Percentiles rank a stretch among this genome's conserved stretches.
These are phyloP conservation scores for Phaeosphaeria sp. DNA, from an alignment of 2,329 filamentous ascomycete species.

Conservation along the genomic window DNA sequence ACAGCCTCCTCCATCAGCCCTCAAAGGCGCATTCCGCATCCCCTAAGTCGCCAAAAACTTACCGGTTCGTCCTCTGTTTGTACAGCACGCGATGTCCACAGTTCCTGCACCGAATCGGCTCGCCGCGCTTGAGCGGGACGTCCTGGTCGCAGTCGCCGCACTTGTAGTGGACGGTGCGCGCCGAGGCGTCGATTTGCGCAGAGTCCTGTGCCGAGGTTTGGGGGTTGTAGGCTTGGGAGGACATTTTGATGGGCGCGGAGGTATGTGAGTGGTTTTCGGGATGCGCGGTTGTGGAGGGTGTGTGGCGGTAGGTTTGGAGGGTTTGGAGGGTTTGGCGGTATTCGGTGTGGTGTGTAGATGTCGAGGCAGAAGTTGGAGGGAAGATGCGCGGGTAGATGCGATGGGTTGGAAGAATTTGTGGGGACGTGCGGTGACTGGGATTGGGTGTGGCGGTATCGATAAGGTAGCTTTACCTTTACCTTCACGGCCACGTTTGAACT, in stretches of 20 bases:
- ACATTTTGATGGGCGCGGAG: conserved; percentile 2
- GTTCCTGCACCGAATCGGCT: conserved; percentile 86
- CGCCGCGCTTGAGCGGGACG: conserved; percentile 76
- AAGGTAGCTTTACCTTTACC: neutral
- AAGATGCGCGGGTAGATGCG: neutral
- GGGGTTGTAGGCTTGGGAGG: conserved; percentile 2
- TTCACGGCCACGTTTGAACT: no score
- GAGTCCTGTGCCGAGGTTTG: conserved; percentile 5
- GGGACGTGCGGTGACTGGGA: neutral
- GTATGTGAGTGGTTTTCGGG: neutral
- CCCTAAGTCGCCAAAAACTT: no score
- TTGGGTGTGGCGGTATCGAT: neutral
- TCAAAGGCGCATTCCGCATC: no score
- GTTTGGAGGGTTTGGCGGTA: no score
- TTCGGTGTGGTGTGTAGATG: neutral
- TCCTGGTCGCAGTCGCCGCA: conserved; percentile 87
- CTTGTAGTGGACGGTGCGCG: conserved; percentile 56
- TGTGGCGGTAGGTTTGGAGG: no score
- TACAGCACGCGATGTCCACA: conserved; percentile 96
- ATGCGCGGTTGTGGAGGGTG: neutral
- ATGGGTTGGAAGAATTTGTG: neutral
- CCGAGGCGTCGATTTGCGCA: conserved; percentile 45
- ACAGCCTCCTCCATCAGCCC: neutral
- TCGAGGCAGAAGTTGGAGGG: neutral
- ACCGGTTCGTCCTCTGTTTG: conserved; percentile 98